These are phyloP conservation scores for Fistulinella prunicolor DNA, from an alignment of 768 basidiomycete species.

Conservation along the genomic window DNA sequence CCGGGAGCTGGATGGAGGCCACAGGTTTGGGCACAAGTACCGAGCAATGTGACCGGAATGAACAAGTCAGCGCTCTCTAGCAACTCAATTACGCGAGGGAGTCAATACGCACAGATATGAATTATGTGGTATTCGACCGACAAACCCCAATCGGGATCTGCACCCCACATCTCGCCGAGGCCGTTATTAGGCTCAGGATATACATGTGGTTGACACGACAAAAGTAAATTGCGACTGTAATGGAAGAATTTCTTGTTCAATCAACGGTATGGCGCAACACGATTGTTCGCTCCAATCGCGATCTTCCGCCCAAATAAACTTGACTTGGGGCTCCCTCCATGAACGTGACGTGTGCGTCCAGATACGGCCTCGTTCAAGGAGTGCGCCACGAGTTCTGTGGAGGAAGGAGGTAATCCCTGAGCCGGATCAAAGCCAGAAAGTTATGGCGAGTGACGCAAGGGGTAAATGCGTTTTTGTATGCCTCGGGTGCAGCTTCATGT, in stretches of 20 bases:
- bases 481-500: slow-evolving; percentile 8
- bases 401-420: slow-evolving; percentile 20
- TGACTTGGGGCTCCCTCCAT: neutral
- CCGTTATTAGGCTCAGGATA: slow-evolving; percentile 2
- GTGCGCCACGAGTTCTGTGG: slow-evolving; percentile 8
- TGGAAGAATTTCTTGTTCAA: slow-evolving; percentile 13
- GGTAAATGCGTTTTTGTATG: slow-evolving; percentile 10
- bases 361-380: slow-evolving; percentile 12
- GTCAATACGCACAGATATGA: slow-evolving; percentile 8
- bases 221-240: slow-evolving; percentile 10
- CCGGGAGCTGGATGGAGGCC: slow-evolving; percentile 1
- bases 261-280: slow-evolving; percentile 7
- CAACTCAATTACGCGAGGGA: slow-evolving; percentile 9
- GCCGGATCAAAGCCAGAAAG: slow-evolving; percentile 25
- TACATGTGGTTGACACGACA: slow-evolving; percentile 13
- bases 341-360: slow-evolving; percentile 5
- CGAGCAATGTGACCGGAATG: slow-evolving; percentile 11
- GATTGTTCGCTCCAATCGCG: slow-evolving; percentile 5
- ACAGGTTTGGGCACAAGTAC: slow-evolving; percentile 9
- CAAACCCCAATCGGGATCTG: slow-evolving; percentile 14
- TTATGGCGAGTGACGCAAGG: slow-evolving; percentile 7
- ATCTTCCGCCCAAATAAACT: slow-evolving; percentile 14
- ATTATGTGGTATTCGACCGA: neutral
- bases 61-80: slow-evolving; percentile 1
- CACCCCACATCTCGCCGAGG: slow-evolving; percentile 20